A percentile compares a stretch with the other conserved stretches of the same genome.
phyloP scores from a whole-genome alignment of 2,329 filamentous ascomycete genomes.

The Thelonectria olida region DNA sequence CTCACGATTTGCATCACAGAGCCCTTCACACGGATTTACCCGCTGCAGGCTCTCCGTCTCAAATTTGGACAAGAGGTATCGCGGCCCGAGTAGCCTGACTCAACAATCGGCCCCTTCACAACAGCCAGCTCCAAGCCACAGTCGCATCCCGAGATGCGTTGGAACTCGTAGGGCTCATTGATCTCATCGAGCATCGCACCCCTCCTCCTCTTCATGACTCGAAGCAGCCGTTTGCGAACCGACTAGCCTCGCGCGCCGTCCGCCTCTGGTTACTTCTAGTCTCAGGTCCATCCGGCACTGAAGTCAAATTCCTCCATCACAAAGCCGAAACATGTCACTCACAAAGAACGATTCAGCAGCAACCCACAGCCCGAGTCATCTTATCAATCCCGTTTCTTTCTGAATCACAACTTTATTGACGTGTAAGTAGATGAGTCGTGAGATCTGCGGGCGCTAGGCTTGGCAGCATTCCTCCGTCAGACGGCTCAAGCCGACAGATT shows the following conservation, averaged over 20 bases:
- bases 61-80: neutral
- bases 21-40: no score
- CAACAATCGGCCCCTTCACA: neutral
- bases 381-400: neutral
- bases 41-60: neutral
- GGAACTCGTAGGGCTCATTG: neutral
- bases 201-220: neutral
- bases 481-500: neutral
- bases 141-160: no score
- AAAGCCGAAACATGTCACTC: neutral
- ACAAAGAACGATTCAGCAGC: neutral
- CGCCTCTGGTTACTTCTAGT: neutral
- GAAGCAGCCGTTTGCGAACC: neutral
- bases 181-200: neutral
- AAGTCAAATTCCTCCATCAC: neutral
- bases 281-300: no score
- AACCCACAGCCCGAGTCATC: neutral
- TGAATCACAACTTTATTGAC: neutral
- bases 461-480: slow-evolving; percentile 8
- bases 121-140: neutral
- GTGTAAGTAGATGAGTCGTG: slow-evolving; percentile 17
- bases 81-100: neutral
- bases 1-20: no score
- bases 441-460: slow-evolving; percentile 20
- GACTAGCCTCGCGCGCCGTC: neutral